These are phyloP conservation scores for Drechslerella coelobrocha DNA, from an alignment of 2,329 filamentous ascomycete genomes.

Conservation along the genomic window DNA sequence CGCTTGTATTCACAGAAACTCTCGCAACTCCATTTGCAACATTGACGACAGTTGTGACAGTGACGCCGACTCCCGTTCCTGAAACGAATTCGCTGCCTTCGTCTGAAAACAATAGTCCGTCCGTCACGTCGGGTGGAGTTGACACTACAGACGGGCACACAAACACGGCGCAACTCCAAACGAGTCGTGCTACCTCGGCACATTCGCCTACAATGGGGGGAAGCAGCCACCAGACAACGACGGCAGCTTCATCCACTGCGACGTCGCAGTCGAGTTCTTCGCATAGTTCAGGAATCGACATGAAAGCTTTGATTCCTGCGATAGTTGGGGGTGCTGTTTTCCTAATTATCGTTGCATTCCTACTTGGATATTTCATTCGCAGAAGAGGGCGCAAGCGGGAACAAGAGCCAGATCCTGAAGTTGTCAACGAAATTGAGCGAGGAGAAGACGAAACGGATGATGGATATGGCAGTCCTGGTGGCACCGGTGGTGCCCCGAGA, in stretches of 20 bases:
- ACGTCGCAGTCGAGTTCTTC: slow-evolving; percentile 2
- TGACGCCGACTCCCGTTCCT: slow-evolving; percentile 22
- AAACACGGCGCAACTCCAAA: slow-evolving; percentile 11
- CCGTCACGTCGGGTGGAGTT: slow-evolving; percentile 13
- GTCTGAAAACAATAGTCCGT: slow-evolving; percentile 7
- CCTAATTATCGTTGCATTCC: slow-evolving; percentile 41
- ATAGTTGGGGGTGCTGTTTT: slow-evolving; percentile 43
- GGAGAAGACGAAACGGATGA: slow-evolving; percentile 10
- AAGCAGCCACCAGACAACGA: slow-evolving; percentile 12
- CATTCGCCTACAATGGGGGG: slow-evolving; percentile 12
- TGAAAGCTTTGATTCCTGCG: slow-evolving; percentile 30
- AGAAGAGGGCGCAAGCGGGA: slow-evolving; percentile 16
- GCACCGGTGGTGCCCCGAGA: slow-evolving; percentile 4
- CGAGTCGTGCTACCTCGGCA: slow-evolving; percentile 11
- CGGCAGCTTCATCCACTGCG: slow-evolving; percentile 4
- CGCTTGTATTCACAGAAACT: slow-evolving; percentile 42
- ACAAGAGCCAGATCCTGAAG: slow-evolving; percentile 21
- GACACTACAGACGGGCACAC: too few relatives aligned
- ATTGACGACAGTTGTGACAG: slow-evolving; percentile 36
- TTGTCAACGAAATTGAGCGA: slow-evolving; percentile 41
- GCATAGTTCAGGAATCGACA: slow-evolving; percentile 13
- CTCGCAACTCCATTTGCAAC: slow-evolving; percentile 34
- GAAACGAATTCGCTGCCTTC: slow-evolving; percentile 13
- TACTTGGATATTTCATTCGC: slow-evolving; percentile 47
- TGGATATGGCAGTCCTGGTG: slow-evolving; percentile 10